Evolutionary conservation across 805 yeast genomes (phyloP), one percentile per base, ranked within the genome.

Genomic region (Nakazawaea populi): DNA sequence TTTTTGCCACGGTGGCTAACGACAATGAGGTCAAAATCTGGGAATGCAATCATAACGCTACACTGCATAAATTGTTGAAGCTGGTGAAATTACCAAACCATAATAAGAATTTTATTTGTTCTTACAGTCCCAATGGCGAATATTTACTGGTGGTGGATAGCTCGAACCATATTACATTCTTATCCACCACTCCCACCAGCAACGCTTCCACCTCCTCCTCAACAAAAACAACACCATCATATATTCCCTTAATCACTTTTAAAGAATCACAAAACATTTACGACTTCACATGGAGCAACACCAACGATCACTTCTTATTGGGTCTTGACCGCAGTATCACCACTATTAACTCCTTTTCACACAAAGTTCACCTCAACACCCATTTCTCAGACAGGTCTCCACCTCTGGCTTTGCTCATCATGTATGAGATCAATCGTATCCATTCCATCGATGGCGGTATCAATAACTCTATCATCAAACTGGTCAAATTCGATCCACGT

Each of bases 1-100:
- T 68, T 14, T 72, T 78, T 57, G 77, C 73, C 5, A 66, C 79
- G 4, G 77, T 71, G 14, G 78, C 78, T 4, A 57, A 74, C 46
- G 81, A 76, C 56, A 61, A 63, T 30, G 56, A 54, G 44, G 58
- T 76, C 35, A 75, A 73, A 53, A 56, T 75, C 14, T 73, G 80
- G 80, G 72, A 71, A 27, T 49, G 55, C n/a, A 47, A 60, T 47
- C 30, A 73, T 68, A 31, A 59, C 59, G 9, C 58, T 66, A 42
- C 71, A 63, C 52, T 47, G 38, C 41, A 42, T 44, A 38, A 61
- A 60, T 54, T 29, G 31, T 27, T 55, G 9, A 29, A 42, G 9
- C 46, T 38, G 18, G 34, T 52, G 12, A 24, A 40, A 6, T 32
- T 41, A n/a, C 45, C 48, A 18, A 8, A 8, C 2, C 6, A 27